Conservation (phyloP, 805 yeast genomes). For the Candida gorgasii region DNA sequence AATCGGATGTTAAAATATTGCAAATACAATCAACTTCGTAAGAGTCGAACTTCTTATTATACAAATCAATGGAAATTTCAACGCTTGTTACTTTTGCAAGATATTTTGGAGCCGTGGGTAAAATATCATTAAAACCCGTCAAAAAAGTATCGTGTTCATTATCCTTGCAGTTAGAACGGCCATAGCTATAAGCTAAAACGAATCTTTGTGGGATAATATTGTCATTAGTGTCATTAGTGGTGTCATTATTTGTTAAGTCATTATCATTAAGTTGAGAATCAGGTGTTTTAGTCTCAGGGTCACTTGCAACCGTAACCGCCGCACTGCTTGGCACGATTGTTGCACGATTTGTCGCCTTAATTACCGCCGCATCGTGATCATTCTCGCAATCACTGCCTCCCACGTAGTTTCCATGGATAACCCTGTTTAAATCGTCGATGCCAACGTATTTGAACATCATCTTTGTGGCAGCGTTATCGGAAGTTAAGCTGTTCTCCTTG, state of each 20-base stretch:
- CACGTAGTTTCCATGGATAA: neutral
- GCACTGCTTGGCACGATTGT: no score
- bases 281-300: neutral
- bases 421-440: slow-evolving; percentile 1
- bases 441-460: slow-evolving; percentile 13
- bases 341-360: neutral
- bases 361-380: neutral
- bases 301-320: neutral
- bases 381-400: neutral
- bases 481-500: neutral
- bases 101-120: slow-evolving; percentile 2
- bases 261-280: neutral
- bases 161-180: slow-evolving; percentile 9
- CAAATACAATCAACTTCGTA: slow-evolving; percentile 7
- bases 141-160: slow-evolving; percentile 10
- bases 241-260: neutral
- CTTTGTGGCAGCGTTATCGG: slow-evolving; percentile 8
- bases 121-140: slow-evolving; percentile 5
- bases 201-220: slow-evolving; percentile 14
- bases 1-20: slow-evolving; percentile 9
- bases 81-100: slow-evolving; percentile 10
- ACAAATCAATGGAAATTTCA: slow-evolving; percentile 16
- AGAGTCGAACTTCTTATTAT: slow-evolving; percentile 14
- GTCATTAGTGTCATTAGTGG: neutral
- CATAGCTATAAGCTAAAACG: slow-evolving; percentile 13